Base-by-base conservation (phyloP, 768 basidiomycete genomes). In the Tricholoma matsutake region DNA sequence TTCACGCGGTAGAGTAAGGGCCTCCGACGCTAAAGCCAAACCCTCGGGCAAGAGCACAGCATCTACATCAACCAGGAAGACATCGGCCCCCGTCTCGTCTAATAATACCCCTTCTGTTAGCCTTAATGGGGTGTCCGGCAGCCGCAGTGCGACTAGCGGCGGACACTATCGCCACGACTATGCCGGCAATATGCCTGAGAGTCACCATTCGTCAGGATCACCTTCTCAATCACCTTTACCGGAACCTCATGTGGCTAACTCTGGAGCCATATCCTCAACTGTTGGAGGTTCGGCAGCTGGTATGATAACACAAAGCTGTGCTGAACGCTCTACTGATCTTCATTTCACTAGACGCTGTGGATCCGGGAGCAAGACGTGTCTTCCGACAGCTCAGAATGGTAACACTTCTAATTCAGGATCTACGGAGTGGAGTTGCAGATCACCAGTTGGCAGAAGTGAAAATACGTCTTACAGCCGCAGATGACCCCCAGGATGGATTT, bases 361-460 rank as follows among this genome's bases (percentile, higher is more conserved):
- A 57, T 28, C 22, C 18, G 18, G 35, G 56, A 43, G 51, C 41
- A 29, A 58, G 63, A 61, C 62, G 60, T 54, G 63, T 54, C 59
- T 65, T 61, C 59, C 54, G 60, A 56, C 70, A 71, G 35, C 57
- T 78, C 59, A 79, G 85, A 45, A 82, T 89, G 74, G 73, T 91
- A 8, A 91, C 89, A 10, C 64, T 91, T 41, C 77, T 91, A 7
- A 89, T 91, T 11, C 80, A 85, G 57, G 89, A 91, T 64, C 62
- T 76, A 54, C 81, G 89, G 35, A 81, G 77, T 62, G 82, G 80
- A 6, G 73, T 73, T 1, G 71, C 73, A 35, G 89, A 90, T 68
- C 73, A 77, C 58, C 83, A 84, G 65, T 76, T 91, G 18, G 85
- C 85, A 1, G 90, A 92, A 69, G 83, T 92, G 18, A 80, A 75